phyloP scores from a whole-genome alignment of 2,329 filamentous ascomycete species.

The Torrubiellomyces zombiae region DNA sequence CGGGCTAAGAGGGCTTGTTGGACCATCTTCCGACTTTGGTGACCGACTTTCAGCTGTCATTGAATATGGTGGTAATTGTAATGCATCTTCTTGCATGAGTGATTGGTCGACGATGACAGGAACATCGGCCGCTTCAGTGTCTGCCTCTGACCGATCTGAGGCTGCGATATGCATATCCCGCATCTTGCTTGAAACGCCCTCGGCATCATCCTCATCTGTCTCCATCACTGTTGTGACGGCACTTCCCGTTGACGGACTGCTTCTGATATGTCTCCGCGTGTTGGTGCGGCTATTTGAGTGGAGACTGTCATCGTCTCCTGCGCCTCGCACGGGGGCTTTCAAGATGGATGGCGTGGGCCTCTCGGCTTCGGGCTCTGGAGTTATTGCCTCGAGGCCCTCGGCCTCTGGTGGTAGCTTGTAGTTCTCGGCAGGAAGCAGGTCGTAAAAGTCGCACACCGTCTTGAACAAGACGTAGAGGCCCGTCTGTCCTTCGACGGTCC shows the following conservation, averaged over 20 bases:
- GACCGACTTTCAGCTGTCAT: too few relatives aligned
- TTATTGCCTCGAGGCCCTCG: slow-evolving; percentile 53
- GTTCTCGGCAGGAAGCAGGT: slow-evolving; percentile 78
- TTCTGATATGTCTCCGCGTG: slow-evolving; percentile 65
- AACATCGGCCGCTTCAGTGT: slow-evolving; percentile 22
- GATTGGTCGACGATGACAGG: slow-evolving; percentile 24
- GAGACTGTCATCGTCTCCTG: slow-evolving; percentile 30
- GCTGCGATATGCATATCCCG: slow-evolving; percentile 28
- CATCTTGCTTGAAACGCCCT: slow-evolving; percentile 28
- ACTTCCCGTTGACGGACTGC: slow-evolving; percentile 64
- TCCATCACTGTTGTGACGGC: slow-evolving; percentile 70
- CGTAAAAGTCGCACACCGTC: slow-evolving; percentile 85
- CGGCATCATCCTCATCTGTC: slow-evolving; percentile 56
- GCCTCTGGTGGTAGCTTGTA: slow-evolving; percentile 91
- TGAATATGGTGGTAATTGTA: too few relatives aligned
- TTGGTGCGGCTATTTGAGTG: slow-evolving; percentile 45
- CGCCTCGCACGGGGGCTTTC: slow-evolving; percentile 15
- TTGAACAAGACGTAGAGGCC: slow-evolving; percentile 95
- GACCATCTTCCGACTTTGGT: too few relatives aligned
- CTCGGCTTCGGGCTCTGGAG: slow-evolving; percentile 23
- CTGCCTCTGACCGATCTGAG: slow-evolving; percentile 42
- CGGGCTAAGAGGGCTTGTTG: too few relatives aligned
- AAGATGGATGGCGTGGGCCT: slow-evolving; percentile 18
- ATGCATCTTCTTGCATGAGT: slow-evolving; percentile 9
- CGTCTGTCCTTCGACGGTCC: slow-evolving; percentile 79